phyloP scores from a whole-genome alignment of 176 grass and related monocot species.

The sorghum (Sorghum bicolor) region DNA sequence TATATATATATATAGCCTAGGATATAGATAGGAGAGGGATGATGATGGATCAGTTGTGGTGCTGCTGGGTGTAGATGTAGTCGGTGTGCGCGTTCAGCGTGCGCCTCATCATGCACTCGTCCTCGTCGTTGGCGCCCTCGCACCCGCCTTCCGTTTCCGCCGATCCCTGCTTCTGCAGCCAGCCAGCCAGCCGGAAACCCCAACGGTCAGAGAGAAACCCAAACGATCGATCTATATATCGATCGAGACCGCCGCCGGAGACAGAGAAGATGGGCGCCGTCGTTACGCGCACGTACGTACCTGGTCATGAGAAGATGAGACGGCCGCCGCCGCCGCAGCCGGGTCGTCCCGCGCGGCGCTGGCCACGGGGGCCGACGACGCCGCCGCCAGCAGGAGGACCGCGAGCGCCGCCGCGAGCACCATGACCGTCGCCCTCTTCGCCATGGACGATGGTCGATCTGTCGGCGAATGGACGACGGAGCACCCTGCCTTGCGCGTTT shows the following conservation, averaged over 20 bases:
- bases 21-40: no score
- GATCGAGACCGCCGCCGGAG: neutral
- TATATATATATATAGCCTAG: no score
- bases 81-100: conserved; percentile 69
- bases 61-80: conserved; percentile 83
- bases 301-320: neutral
- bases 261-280: neutral
- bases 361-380: conserved; percentile 1
- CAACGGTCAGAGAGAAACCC: neutral
- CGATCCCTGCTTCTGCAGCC: neutral
- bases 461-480: neutral
- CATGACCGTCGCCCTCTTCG: conserved; percentile 12
- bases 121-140: conserved; percentile 31
- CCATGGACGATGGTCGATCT: neutral
- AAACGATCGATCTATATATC: neutral
- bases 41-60: conserved; percentile 36
- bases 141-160: conserved; percentile 15
- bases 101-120: conserved; percentile 58
- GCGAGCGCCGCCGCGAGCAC: conserved; percentile 26
- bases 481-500: no score
- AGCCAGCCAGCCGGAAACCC: neutral
- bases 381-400: conserved; percentile 33
- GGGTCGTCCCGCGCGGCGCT: conserved; percentile 9
- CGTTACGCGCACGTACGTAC: neutral
- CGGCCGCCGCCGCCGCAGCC: neutral